Evolutionary conservation across 495 filamentous ascomycete species (phyloP).

Genomic region (Apodospora peruviana): DNA sequence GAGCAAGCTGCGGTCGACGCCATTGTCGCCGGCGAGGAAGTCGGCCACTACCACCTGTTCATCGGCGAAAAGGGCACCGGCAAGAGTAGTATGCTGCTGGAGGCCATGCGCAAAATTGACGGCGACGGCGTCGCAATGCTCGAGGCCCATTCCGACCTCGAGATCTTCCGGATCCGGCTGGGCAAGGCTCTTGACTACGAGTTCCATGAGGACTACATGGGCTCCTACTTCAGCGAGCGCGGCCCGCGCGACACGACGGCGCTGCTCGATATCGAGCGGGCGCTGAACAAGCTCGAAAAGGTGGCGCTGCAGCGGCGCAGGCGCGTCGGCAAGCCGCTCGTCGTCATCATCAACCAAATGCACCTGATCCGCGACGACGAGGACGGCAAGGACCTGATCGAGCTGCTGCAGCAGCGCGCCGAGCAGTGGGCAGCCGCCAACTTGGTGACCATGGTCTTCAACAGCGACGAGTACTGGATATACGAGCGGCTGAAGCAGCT

Average conservation of each 20-base stretch:
- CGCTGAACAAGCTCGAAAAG: conserved; percentile 96
- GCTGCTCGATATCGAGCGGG: conserved; percentile 88
- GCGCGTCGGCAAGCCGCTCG: conserved; percentile 57
- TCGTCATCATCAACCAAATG: conserved; percentile 86
- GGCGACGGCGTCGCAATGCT: conserved; percentile 87
- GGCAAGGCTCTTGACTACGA: conserved; percentile 94
- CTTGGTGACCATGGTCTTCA: conserved; percentile 84
- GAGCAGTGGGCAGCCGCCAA: conserved; percentile 92
- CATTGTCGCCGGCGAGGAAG: conserved; percentile 63
- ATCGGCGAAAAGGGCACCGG: conserved; percentile 95
- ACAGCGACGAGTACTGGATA: conserved; percentile 96
- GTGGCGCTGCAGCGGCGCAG: conserved; percentile 67
- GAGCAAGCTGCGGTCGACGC: conserved; percentile 75
- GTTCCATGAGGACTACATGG: conserved; percentile 86
- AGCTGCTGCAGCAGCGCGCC: conserved; percentile 90
- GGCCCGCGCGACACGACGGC: conserved; percentile 89
- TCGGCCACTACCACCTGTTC: conserved; percentile 86
- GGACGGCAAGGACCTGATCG: conserved; percentile 82
- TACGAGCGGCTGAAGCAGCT: conserved; percentile 90
- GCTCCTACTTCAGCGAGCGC: conserved; percentile 86
- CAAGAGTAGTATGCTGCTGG: conserved; percentile 90
- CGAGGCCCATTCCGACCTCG: conserved; percentile 89
- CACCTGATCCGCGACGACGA: conserved; percentile 89
- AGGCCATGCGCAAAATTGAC: conserved; percentile 85
- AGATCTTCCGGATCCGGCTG: conserved; percentile 88